Conservation (phyloP, 2,329 filamentous ascomycete species). For the Aspergillus fumigatiaffinis region DNA sequence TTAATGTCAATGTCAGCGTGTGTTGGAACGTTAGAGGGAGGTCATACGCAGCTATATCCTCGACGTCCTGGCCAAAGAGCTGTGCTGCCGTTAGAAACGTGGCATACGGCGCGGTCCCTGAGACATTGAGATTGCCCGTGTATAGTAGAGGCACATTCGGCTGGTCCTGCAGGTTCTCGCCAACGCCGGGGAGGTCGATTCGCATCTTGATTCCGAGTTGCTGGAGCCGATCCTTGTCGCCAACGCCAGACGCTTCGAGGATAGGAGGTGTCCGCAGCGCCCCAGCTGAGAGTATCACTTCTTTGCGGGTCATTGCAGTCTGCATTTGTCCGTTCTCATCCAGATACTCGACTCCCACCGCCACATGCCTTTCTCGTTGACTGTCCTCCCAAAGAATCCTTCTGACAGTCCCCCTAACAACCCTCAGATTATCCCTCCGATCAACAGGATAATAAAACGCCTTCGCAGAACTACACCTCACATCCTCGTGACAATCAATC, state of each 20-base stretch:
- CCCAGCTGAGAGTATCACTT: conserved; percentile 59
- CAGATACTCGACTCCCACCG: conserved; percentile 33
- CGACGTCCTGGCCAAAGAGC: neutral
- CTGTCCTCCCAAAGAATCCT: neutral
- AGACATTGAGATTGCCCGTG: neutral
- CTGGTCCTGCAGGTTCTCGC: conserved; percentile 49
- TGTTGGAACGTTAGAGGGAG: too few relatives aligned
- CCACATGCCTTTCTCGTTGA: neutral
- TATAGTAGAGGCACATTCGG: neutral
- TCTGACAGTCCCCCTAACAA: conserved; percentile 42
- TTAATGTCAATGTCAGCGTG: too few relatives aligned
- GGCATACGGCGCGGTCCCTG: neutral
- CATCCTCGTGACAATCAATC: neutral
- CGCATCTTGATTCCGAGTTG: conserved; percentile 39
- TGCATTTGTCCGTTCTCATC: neutral
- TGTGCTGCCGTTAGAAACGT: neutral
- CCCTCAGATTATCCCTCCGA: conserved; percentile 15
- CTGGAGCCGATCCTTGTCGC: conserved; percentile 42
- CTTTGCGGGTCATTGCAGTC: conserved; percentile 33
- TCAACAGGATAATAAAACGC: neutral
- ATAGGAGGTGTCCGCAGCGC: conserved; percentile 55
- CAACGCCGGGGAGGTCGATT: conserved; percentile 43
- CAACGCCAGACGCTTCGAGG: conserved; percentile 59
- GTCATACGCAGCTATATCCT: neutral
- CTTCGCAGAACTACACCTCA: neutral